Evolutionary conservation across 257 asterid species (phyloP), one percentile per base, ranked within the genome.

Genomic region (Nicotiana obtusifolia): DNA sequence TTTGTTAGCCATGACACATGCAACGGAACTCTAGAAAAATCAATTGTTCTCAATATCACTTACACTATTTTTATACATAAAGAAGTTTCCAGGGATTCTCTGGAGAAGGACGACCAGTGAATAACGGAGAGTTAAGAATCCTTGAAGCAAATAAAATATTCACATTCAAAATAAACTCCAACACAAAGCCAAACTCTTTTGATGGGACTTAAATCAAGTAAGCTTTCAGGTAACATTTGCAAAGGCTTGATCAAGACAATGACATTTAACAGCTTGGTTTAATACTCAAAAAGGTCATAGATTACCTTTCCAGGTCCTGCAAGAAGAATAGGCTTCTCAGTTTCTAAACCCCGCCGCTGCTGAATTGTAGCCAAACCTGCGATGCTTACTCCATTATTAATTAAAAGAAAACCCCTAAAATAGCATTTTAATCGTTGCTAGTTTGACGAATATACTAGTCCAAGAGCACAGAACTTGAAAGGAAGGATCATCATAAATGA

Each of bases 301-400:
- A 20, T 77, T 62, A 92, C 98, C 97, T 95, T 94, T 78, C 99
- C 99, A 14, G 99, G 99, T 14, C 99, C 98, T 17, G 96, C 83
- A 64, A 94, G 97, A 85, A 95, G 98, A 86, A 88, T 86, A 60
- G 99, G 97, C 88, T 94, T 94, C 84, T 91, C 98, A 5, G 95
- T 91, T 49, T 77, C 84, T 47, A 88, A 76, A 69, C 93, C 91
- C 10, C 98, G 96, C 5, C 99, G 91, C 87, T 87, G 90, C 86
- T 94, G 97, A 84, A 95, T 92, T 83, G 90, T 92, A 86, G 87
- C 91, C 85, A 95, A 75, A 80, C 99, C 99, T 93, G 87, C 4
- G 86, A 28, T 59, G 57, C 31, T 26, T 17, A 64, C 64, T 41
- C 7, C 28, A 80, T 30, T 26, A 26, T 26, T 28, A 61, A 49